Evolutionary conservation across 495 filamentous ascomycete genomes (phyloP).

Genomic region (Penicillium arizonense): DNA sequence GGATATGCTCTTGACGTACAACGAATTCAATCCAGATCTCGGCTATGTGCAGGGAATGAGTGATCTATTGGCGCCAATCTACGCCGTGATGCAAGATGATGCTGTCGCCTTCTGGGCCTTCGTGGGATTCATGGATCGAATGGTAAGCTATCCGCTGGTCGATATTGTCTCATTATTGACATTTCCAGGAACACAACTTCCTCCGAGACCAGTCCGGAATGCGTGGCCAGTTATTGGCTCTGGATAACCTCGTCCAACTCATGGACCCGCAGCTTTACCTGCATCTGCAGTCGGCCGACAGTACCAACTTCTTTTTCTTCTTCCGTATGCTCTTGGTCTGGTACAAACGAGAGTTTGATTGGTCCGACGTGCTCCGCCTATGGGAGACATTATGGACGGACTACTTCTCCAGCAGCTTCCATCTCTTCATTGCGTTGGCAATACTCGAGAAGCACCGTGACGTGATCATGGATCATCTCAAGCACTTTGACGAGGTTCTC

Average conservation of each 20-base stretch:
- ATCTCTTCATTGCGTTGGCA: conserved; percentile 89
- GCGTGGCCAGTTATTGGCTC: conserved; percentile 82
- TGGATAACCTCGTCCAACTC: conserved; percentile 91
- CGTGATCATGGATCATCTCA: conserved; percentile 92
- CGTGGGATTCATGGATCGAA: conserved; percentile 92
- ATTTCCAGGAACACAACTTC: conserved; percentile 82
- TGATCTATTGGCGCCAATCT: conserved; percentile 91
- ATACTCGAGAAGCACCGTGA: conserved; percentile 94
- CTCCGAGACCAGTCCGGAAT: conserved; percentile 94
- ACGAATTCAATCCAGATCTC: conserved; percentile 89
- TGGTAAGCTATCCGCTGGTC: conserved; percentile 47
- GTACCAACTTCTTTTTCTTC: conserved; percentile 99
- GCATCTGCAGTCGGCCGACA: conserved; percentile 85
- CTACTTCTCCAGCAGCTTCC: conserved; percentile 81
- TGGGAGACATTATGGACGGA: conserved; percentile 98
- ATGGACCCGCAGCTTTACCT: conserved; percentile 94
- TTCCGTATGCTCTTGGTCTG: conserved; percentile 98
- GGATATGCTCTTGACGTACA: conserved; percentile 97
- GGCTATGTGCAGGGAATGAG: conserved; percentile 99
- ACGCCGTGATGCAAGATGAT: conserved; percentile 96
- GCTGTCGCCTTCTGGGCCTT: conserved; percentile 97
- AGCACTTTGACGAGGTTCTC: conserved; percentile 93
- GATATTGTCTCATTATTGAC: neutral
- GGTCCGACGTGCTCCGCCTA: conserved; percentile 78
- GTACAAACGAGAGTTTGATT: conserved; percentile 97